Percentiles rank a stretch among this genome's conserved stretches.
phyloP scores from a whole-genome alignment of 2,329 filamentous ascomycete species.

The Hypoxylon sp. region DNA sequence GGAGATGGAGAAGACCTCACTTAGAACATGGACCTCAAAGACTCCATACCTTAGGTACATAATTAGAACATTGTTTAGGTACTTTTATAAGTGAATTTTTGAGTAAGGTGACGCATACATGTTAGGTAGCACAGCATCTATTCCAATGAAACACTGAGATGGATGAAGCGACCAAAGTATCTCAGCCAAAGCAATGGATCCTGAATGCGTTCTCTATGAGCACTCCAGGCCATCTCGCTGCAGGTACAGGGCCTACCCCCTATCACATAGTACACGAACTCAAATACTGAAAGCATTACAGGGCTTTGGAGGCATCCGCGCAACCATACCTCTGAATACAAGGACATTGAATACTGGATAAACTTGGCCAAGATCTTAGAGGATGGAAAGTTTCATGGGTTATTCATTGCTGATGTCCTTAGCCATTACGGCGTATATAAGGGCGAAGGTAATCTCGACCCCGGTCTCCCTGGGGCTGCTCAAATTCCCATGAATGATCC shows the following conservation, averaged over 20 bases:
- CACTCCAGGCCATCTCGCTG: conserved; percentile 56
- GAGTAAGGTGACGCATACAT: not conserved
- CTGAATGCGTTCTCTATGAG: conserved; percentile 12
- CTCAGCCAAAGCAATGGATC: conserved; percentile 13
- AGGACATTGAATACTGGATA: conserved; percentile 17
- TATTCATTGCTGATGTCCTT: conserved; percentile 18
- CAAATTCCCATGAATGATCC: conserved; percentile 22
- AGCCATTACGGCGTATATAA: conserved; percentile 21
- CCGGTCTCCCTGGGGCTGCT: conserved; percentile 14
- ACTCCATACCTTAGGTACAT: not conserved
- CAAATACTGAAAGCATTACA: not conserved
- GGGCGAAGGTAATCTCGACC: conserved; percentile 12
- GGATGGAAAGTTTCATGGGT: conserved; percentile 17
- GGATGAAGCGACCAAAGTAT: not conserved
- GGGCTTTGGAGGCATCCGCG: conserved; percentile 23
- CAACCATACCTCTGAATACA: conserved; percentile 20
- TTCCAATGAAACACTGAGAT: not conserved
- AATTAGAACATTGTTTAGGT: not conserved
- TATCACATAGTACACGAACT: not conserved
- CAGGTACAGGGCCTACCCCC: not conserved
- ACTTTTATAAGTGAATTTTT: not conserved
- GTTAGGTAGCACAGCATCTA: not conserved
- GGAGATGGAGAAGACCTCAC: not conserved
- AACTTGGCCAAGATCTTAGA: conserved; percentile 16
- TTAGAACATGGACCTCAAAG: not conserved